Evolutionary conservation across 1,284 basidiomycete species (phyloP).

Genomic region (Sanguinoderma infundibulare): DNA sequence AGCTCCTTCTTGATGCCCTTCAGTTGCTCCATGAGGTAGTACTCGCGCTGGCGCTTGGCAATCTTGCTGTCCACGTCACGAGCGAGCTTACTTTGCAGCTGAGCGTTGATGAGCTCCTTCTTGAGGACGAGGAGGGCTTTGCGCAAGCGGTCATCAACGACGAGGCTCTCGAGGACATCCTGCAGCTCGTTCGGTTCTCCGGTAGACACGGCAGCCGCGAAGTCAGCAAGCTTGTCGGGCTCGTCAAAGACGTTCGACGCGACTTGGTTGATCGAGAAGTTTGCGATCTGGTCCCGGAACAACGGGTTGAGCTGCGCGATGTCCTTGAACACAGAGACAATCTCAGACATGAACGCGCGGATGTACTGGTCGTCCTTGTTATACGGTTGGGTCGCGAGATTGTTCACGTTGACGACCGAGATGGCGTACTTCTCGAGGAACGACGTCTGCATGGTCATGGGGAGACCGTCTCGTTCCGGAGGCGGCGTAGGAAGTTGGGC

Average conservation of each 20-base stretch:
- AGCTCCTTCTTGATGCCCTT: conserved; percentile 99
- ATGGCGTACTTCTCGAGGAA: conserved; percentile 92
- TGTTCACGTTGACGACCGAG: conserved; percentile 91
- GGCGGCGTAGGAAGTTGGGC: conserved; percentile 44
- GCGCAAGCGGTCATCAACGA: conserved; percentile 88
- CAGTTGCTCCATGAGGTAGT: conserved; percentile 98
- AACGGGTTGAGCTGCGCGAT: conserved; percentile 97
- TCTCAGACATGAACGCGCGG: conserved; percentile 95
- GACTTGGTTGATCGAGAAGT: conserved; percentile 95
- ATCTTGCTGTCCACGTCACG: conserved; percentile 97
- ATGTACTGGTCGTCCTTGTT: conserved; percentile 95
- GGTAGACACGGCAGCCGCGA: conserved; percentile 94
- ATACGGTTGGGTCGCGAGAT: conserved; percentile 82
- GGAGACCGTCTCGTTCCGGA: conserved; percentile 35
- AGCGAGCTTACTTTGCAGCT: conserved; percentile 93
- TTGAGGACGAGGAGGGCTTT: conserved; percentile 94
- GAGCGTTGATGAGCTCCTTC: conserved; percentile 98
- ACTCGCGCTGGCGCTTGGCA: conserved; percentile 96
- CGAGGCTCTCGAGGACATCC: conserved; percentile 88
- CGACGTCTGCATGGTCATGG: conserved; percentile 68
- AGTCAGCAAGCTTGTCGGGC: conserved; percentile 97
- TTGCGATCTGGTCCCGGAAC: conserved; percentile 98
- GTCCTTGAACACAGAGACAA: conserved; percentile 98
- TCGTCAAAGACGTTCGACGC: conserved; percentile 99
- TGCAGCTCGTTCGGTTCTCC: conserved; percentile 93